Evolutionary conservation across 2,329 filamentous ascomycete species (phyloP), one percentile per base, ranked within the genome.

Genomic region (Diaporthe sp.): DNA sequence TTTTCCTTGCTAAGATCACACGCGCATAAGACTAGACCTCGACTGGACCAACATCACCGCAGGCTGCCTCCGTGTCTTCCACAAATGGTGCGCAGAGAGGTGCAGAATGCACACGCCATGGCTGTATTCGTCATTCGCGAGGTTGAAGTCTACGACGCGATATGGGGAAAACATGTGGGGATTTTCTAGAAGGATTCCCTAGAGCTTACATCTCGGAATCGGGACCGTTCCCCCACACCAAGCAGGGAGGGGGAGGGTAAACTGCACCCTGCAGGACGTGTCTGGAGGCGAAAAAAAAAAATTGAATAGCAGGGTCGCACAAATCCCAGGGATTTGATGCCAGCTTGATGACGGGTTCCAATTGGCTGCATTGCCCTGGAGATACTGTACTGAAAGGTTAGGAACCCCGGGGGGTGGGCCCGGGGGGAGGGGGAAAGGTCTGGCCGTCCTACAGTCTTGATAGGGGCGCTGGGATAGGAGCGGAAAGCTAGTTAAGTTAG

Each of bases 191-290:
- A 68, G 46, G 31, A 53, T 68, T 28, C 5, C 62, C 34, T 28
- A 68, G 22, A 68, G 65, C 65, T 68, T 51, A 53, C n/a, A 28
- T 53, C 46, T 68, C 46, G 65, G 34, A n/a, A 68, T 68, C 65
- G 65, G 65, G 31, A 53, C 53, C 65, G 65, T 37, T 53, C 46
- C 65, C 65, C 65, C 65, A 68, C 62, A 37, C 19, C 6, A 12
- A n/a, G 62, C 13, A 68, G 22, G 13, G 22, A 68, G 22, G 13
- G 22, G 17, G 12, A 9, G 62, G 9, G 22, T 10, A 17, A 22
- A 49, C 10, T 65, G 42, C 4, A 19, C 42, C 61, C 61, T 65
- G 61, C 25, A 22, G 61, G 28, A 31, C 25, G 13, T 46, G 42
- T 19, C 15, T 6, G 25, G 25, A 19, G 34, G 61, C 28, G 10